Percentiles rank a stretch among this genome's conserved stretches.
phyloP scores from a whole-genome alignment of 768 basidiomycete species.

The Lactarius indigo region DNA sequence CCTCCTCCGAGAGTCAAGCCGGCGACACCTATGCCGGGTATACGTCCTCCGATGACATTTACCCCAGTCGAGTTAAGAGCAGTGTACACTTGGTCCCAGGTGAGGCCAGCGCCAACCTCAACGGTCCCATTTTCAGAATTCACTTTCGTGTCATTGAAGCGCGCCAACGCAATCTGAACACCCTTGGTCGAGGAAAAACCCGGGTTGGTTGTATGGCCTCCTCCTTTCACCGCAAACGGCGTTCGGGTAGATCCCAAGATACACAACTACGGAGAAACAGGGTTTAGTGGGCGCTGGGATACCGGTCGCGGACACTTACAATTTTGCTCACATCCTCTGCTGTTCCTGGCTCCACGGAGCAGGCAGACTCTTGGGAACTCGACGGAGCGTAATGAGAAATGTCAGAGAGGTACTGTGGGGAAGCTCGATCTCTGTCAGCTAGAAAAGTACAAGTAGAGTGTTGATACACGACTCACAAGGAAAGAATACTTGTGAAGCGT shows the following conservation, averaged over 20 bases:
- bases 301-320: slow-evolving; percentile 6
- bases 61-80: slow-evolving; percentile 24
- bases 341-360: slow-evolving; percentile 27
- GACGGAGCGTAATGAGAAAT: slow-evolving; percentile 18
- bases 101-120: slow-evolving; percentile 27
- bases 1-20: slow-evolving; percentile 31
- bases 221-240: slow-evolving; percentile 28
- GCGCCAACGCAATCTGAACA: slow-evolving; percentile 29
- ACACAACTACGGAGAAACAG: neutral
- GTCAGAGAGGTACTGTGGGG: slow-evolving; percentile 8
- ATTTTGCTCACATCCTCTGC: slow-evolving; percentile 23
- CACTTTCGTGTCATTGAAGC: slow-evolving; percentile 21
- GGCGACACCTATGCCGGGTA: slow-evolving; percentile 28
- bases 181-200: slow-evolving; percentile 31
- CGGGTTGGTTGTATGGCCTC: slow-evolving; percentile 28
- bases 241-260: slow-evolving; percentile 17
- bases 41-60: slow-evolving; percentile 29
- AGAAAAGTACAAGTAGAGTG: neutral
- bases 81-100: slow-evolving; percentile 32
- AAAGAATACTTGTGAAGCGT: slow-evolving; percentile 1
- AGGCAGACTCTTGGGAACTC: slow-evolving; percentile 18
- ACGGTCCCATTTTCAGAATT: slow-evolving; percentile 15
- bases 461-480: neutral
- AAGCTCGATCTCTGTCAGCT: slow-evolving; percentile 7
- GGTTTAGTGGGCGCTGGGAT: neutral